Evolutionary conservation across 2,329 filamentous ascomycete genomes (phyloP), one percentile per base, ranked within the genome.

Genomic region (Xylariaceae sp.): DNA sequence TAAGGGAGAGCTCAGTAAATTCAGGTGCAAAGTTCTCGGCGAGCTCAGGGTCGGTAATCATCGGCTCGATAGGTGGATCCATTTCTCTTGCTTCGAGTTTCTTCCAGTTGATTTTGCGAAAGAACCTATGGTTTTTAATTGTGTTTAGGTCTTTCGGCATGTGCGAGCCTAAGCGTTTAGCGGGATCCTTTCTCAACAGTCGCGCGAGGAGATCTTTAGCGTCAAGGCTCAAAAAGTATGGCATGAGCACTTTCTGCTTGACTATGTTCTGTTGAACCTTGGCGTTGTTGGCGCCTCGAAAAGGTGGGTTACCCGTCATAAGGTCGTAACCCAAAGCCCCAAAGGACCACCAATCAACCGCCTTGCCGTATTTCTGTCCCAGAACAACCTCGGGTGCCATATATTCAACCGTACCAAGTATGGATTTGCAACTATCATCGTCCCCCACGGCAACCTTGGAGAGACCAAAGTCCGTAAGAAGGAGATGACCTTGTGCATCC

Each of bases 271-370:
- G 89, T 72, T 96, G 91, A 59, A 97, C 92, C 78, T 96, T 97
- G 68, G 91, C 86, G 70, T 96, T 87, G 75, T 97, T 97, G 72
- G 87, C 87, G 36, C 91, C 94, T 21, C 85, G 85, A 76, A 97
- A 99, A 0, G 95, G 94, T 7, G 93, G 92, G 49, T 87, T 87
- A 47, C 95, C 94, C 8, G 93, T 97, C 71, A 99, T 86, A 29
- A 99, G 79, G 70, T 99, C 94, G 72, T 87, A 96, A 27, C 91
- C 92, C 39, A 99, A 82, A 2, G 93, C 92, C 29, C 95, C 94
- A 40, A 99, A 87, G 4, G 92, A 96, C 94, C 94, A 99, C 93
- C 93, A 99, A 75, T 99, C 94, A 15, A 97, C 95, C 1, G 92
- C 87, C 72, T 92, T 93, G 67, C 93, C 92, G 71, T 99, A 99